phyloP scores from a whole-genome alignment of 2,329 filamentous ascomycete species.

The Colletotrichum cuscutae region DNA sequence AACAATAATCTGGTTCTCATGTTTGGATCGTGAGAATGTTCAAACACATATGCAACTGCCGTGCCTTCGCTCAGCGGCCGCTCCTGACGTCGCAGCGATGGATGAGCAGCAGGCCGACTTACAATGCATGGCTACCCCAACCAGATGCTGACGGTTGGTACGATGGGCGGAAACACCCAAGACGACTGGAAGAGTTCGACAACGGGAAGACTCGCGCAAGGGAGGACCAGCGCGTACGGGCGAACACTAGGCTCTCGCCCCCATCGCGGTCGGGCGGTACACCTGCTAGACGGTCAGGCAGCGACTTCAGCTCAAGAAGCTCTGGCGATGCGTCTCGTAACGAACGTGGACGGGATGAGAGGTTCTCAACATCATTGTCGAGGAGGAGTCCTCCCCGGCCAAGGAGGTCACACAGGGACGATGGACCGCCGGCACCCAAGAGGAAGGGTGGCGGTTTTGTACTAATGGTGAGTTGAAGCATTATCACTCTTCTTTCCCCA shows the following conservation, averaged over 20 bases:
- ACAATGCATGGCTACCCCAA: conserved; percentile 8
- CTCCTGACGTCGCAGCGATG: background rate
- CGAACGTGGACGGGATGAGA: background rate
- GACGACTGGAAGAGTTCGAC: background rate
- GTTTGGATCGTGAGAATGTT: background rate
- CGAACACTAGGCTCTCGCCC: background rate
- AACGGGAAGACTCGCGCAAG: background rate
- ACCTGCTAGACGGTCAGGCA: background rate
- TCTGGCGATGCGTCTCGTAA: background rate
- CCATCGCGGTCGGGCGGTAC: background rate
- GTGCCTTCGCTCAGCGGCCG: conserved; percentile 2
- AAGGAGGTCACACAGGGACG: background rate
- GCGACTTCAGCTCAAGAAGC: background rate
- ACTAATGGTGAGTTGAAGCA: background rate
- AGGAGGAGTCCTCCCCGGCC: background rate
- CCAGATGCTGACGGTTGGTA: background rate
- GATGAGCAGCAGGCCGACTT: background rate
- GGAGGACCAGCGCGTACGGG: background rate
- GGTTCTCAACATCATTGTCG: background rate
- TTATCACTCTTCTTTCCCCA: background rate
- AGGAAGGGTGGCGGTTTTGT: conserved; percentile 1
- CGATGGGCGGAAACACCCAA: background rate
- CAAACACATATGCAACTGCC: background rate
- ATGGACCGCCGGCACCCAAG: background rate
- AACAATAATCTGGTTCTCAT: background rate